Evolutionary conservation across 345 rosid species (phyloP), one percentile per base, ranked within the genome.

Genomic region (Murraya paniculata): DNA sequence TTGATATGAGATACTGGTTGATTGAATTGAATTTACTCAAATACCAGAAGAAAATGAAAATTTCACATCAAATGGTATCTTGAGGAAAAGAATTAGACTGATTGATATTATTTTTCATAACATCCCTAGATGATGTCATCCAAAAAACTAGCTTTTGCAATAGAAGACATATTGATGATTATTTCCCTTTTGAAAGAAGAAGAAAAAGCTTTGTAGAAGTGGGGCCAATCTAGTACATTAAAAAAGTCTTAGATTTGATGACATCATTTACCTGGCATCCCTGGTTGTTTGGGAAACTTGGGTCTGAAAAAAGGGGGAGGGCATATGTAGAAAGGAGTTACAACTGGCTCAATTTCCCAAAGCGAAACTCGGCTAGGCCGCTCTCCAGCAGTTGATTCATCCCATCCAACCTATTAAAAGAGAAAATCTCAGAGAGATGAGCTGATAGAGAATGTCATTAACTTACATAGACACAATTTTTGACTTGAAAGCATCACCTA

Each of bases 281-380:
- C 97, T 1, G 94, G 93, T 82, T 91, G 98, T 77, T 85, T 92
- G 25, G 97, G 92, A 81, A 89, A 89, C 92, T 89, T 94, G 28
- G 98, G 90, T 84, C 95, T 88, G 85, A 96, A 94, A 85, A 96
- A 94, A 2, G 99, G 99, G 73, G 99, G 98, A 58, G 99, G 98
- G 25, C 95, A 96, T 64, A 96, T 94, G 88, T 88, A 92, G 83
- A 96, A 96, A 36, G 99, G 99, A 77, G 98, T 87, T 67, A 89
- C 87, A 35, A 96, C 97, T 0, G 98, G 99, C 82, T 96, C 98
- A 72, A 87, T 84, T 27, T 94, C 99, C 99, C 99, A 96, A n/a
- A 90, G 81, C 9, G 99, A 94, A 77, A 96, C 99, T 72, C 98
- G 85, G 74, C 88, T 87, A 62, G 94, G 99, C 71, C 98, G 80